phyloP scores from a whole-genome alignment of 345 rosid genomes.

The Acer yangbiense region DNA sequence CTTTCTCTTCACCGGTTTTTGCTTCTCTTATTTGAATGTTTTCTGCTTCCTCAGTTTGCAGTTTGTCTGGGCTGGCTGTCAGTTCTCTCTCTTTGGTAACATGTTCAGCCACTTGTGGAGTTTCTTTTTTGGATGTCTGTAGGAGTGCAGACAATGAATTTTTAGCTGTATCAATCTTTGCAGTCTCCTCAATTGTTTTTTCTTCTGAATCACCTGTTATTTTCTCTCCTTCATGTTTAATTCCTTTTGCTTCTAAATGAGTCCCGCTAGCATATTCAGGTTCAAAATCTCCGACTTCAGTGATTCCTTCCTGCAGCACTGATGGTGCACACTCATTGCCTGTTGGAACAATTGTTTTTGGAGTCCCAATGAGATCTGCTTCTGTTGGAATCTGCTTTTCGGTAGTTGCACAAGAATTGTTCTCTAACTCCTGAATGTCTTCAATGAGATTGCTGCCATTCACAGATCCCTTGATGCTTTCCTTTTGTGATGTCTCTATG shows the following conservation, averaged over 20 bases:
- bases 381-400: conserved; percentile 34
- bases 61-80: conserved; percentile 23
- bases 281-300: conserved; percentile 23
- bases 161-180: conserved; percentile 33
- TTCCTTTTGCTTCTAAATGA: conserved; percentile 24
- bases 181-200: conserved; percentile 28
- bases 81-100: conserved; percentile 31
- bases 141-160: conserved; percentile 49
- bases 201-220: conserved; percentile 14
- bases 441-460: conserved; percentile 24
- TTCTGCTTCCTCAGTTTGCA: conserved; percentile 28
- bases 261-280: conserved; percentile 29
- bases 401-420: conserved; percentile 20
- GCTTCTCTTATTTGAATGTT: conserved; percentile 29
- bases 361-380: conserved; percentile 19
- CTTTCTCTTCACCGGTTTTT: conserved; percentile 46
- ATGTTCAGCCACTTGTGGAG: conserved; percentile 17
- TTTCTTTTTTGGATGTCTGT: conserved; percentile 38
- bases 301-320: conserved; percentile 24
- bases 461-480: conserved; percentile 9
- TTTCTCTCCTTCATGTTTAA: conserved; percentile 28
- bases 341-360: conserved; percentile 19
- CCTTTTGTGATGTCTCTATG: conserved; percentile 21
- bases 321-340: conserved; percentile 25
- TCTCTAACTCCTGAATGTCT: conserved; percentile 28